Evolutionary conservation across 345 rosid species (phyloP).

Genomic region (Populus euphratica): DNA sequence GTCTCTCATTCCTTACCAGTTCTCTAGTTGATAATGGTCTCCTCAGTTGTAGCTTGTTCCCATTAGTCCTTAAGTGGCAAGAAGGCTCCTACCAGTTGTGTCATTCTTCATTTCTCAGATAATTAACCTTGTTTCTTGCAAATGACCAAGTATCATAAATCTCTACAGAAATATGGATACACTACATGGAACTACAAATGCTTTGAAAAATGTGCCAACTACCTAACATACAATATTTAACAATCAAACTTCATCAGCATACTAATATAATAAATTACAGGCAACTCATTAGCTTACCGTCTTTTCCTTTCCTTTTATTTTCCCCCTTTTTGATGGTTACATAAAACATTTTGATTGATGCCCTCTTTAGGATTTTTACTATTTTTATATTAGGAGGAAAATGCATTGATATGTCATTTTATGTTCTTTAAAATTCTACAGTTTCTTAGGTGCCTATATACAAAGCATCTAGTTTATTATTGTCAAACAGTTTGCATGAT

Average conservation of each 20-base stretch:
- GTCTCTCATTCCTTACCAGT: not conserved
- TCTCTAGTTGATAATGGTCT: not conserved
- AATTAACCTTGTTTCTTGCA: no score
- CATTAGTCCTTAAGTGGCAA: not conserved
- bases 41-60: not conserved
- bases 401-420: not conserved
- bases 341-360: not conserved
- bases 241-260: no score
- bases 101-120: no score
- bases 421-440: not conserved
- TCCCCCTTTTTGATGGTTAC: not conserved
- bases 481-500: no score
- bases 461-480: not conserved
- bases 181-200: no score
- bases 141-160: no score
- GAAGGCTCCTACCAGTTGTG: not conserved
- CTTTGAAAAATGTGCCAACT: no score
- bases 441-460: not conserved
- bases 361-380: not conserved
- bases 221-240: no score
- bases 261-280: no score
- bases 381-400: not conserved
- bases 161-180: no score
- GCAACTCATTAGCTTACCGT: no score
- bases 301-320: no score